Conservation (phyloP, 768 basidiomycete species). For the Mycena galopus region DNA sequence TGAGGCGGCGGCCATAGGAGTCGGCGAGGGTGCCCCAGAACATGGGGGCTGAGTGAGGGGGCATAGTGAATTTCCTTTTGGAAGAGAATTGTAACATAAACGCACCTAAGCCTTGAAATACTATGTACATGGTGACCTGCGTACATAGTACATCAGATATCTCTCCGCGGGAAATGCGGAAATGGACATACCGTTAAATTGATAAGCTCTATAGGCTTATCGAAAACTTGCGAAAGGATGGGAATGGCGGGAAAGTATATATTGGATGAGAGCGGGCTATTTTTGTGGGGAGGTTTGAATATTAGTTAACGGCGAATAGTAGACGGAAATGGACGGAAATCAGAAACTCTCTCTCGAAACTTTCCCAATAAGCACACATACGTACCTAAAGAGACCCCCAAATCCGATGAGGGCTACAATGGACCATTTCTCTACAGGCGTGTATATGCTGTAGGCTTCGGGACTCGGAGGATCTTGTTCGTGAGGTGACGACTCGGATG, state of each 20-base stretch:
- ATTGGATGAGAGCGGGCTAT: constrained; percentile 77
- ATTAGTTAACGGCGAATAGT: neutral
- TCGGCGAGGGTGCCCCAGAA: constrained; percentile 82
- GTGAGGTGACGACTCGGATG: neutral
- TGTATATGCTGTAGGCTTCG: constrained; percentile 59
- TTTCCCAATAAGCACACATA: no score
- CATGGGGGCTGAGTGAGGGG: constrained; percentile 80
- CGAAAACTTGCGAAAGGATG: constrained; percentile 69
- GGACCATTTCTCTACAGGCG: constrained; percentile 72
- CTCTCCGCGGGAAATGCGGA: neutral
- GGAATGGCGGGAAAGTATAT: constrained; percentile 89
- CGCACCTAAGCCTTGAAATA: constrained; percentile 74
- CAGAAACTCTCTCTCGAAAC: no score
- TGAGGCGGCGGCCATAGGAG: constrained; percentile 71
- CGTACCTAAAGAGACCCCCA: constrained; percentile 74
- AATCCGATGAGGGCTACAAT: constrained; percentile 71
- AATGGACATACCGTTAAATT: constrained; percentile 72
- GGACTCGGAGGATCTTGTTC: neutral
- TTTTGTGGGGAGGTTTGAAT: neutral
- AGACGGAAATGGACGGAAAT: no score
- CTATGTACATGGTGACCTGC: constrained; percentile 78
- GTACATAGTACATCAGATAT: neutral
- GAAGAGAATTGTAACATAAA: no score
- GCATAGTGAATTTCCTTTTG: no score
- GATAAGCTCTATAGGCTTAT: constrained; percentile 77